Base-by-base conservation (phyloP, 306 rosid species). In the Gynostemma pentaphyllum region DNA sequence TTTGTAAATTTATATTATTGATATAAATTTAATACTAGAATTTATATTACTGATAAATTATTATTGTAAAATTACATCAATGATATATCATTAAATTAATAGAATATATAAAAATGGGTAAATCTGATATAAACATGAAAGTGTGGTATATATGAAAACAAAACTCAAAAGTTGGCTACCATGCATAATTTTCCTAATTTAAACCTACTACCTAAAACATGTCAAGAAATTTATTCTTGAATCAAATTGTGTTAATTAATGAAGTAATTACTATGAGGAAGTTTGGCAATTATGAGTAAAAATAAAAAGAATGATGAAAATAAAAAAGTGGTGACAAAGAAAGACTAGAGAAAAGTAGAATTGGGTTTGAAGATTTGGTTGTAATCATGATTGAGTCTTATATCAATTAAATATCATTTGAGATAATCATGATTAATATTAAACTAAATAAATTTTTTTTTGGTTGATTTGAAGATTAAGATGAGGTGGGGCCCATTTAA, bases 281-380 rank as follows among this genome's bases (percentile, higher is more conserved):
- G 3, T 32, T 32, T 0, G 9, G 44, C 26, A 32, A 10, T 26
- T 2, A 52, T 26, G 36, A 21, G 11, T n/a, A 15, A 44, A 44
- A 11, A 26, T 5, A 27, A 27, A 52, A 52, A 0, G 21, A 52
- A n/a, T 2, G 59, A 16, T 57, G 64, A 57, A 57, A 57, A 56
- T 56, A 11, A 19, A 56, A 32, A 7, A 7, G 7, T 3, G 37
- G 3, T 7, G 7, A 3, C 3, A 32, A 32, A 32, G 7, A 32
- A 36, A 39, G 18, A 19, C 30, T 21, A 51, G 32, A 1, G 12
- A 6, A 39, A 12, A 37, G 30, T 37, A 11, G 21, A 59, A 37
- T 60, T 60, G 48, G 36, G 65, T 60, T 60, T 23, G 65, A 60
- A 37, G 65, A 60, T 60, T 39, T 39, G 65, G 30, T 39, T 11